Evolutionary conservation across 768 basidiomycete genomes (phyloP), one percentile per base, ranked within the genome.

Genomic region (Albatrellus ellisii): DNA sequence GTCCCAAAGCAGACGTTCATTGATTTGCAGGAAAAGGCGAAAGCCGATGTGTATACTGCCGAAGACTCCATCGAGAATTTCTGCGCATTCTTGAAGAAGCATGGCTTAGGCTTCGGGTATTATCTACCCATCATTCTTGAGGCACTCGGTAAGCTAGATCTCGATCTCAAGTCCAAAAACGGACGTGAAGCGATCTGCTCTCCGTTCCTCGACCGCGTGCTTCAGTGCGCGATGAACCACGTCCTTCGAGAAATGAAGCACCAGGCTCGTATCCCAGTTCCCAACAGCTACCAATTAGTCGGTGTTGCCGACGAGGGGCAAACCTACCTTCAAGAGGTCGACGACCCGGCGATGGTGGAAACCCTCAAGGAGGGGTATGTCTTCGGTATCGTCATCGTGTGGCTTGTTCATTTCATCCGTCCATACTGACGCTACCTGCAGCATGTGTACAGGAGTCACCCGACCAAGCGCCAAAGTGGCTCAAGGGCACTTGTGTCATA

Each of bases 271-370:
- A 82, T 91, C 21, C 73, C 68, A 3, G 69, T 91, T 8, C 77
- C 77, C 0, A 61, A 75, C 1, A 77, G 77, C 46, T 75, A 75
- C 45, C 65, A 77, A 21, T 66, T 91, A 1, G 81, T 88, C 9
- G 88, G 89, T 1, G 71, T 90, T 7, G 80, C 84, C 3, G 88
- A 91, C 51, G 84, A 89, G 58, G 84, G 84, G 0, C 74, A 77
- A 0, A 73, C 77, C 0, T 83, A 84, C 47, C 55, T 54, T 17
- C 41, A 55, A 20, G 41, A 45, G 21, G 49, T 47, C 9, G 21
- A 9, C 14, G 25, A 22, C 1, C 25, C 44, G 4, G 32, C 42
- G 1, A 35, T 42, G 0, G 47, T 51, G 2, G 48, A 25, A 24
- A 49, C 47, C 6, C 36, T 51, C 3, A 6, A 8, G 2, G 15